Percentiles rank a stretch among this genome's conserved stretches.
phyloP scores from a whole-genome alignment of 805 yeast species.

The Yamadazyma nakazawae region DNA sequence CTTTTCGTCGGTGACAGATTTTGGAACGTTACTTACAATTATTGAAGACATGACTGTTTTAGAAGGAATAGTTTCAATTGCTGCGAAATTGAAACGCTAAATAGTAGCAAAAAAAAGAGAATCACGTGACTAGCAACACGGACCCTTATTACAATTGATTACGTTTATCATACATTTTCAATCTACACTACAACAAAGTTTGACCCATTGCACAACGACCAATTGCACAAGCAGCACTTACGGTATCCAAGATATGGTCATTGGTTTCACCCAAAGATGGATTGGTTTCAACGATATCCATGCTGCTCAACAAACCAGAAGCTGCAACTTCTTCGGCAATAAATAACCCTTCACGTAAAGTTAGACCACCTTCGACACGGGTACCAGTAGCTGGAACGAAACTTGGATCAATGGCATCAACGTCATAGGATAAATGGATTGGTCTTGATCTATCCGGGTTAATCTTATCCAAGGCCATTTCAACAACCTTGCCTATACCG shows the following conservation, averaged over 20 bases:
- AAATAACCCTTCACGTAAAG: constrained; percentile 91
- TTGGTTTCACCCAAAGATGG: constrained; percentile 83
- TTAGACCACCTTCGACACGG: constrained; percentile 93
- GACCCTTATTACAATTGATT: too few relatives aligned
- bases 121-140: background rate
- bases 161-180: background rate
- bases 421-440: constrained; percentile 88
- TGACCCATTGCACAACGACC: constrained; percentile 95
- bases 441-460: constrained; percentile 70
- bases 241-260: constrained; percentile 74
- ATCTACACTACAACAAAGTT: constrained; percentile 56
- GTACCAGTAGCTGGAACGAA: constrained; percentile 98
- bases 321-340: constrained; percentile 89
- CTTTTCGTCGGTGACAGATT: constrained; percentile 46
- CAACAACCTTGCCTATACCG: constrained; percentile 88
- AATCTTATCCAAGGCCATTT: constrained; percentile 79
- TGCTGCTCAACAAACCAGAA: constrained; percentile 80
- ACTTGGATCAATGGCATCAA: constrained; percentile 93
- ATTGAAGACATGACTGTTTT: constrained; percentile 6
- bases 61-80: constrained; percentile 2
- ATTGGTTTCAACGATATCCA: constrained; percentile 92
- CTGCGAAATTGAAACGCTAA: constrained; percentile 4
- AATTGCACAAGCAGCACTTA: constrained; percentile 84
- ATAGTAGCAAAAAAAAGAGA: background rate
- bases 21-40: constrained; percentile 42